phyloP scores from a whole-genome alignment of 768 basidiomycete genomes.

The Brasilioporus rufonigricans region DNA sequence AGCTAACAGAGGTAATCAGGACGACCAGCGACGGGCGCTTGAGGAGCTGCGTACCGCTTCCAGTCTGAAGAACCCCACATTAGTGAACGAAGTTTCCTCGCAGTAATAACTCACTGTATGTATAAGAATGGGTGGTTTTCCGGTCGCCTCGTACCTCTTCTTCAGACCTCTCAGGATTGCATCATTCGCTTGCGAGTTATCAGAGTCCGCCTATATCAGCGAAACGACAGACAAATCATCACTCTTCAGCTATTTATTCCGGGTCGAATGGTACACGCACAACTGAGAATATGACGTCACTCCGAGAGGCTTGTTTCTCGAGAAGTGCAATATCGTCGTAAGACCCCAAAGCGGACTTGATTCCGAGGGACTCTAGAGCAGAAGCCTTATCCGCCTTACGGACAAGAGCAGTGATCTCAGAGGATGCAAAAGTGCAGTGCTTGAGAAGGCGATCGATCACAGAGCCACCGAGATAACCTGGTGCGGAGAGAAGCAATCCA shows the following conservation, averaged over 20 bases:
- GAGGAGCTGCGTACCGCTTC: constrained; percentile 38
- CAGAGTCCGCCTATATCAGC: constrained; percentile 40
- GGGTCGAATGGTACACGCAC: constrained; percentile 22
- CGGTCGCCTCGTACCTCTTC: constrained; percentile 41
- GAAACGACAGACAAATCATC: background rate
- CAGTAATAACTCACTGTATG: constrained; percentile 49
- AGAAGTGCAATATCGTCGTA: constrained; percentile 42
- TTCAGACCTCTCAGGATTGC: constrained; percentile 54
- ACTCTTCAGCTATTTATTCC: too few species aligned
- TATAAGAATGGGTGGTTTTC: constrained; percentile 48
- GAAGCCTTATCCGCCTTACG: constrained; percentile 29
- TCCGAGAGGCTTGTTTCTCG: constrained; percentile 41
- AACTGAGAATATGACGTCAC: constrained; percentile 43
- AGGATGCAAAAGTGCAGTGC: constrained; percentile 20
- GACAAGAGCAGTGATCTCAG: constrained; percentile 29
- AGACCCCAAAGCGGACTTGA: constrained; percentile 40
- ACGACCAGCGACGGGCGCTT: background rate
- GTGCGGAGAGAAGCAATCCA: background rate
- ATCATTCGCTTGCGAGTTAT: constrained; percentile 42
- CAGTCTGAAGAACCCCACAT: constrained; percentile 38
- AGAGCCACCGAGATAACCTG: constrained; percentile 36
- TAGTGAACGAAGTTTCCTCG: background rate
- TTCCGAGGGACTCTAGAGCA: constrained; percentile 21
- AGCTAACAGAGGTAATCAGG: constrained; percentile 23
- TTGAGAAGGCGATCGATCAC: constrained; percentile 31